Percentiles rank a stretch among this genome's conserved stretches.
These are phyloP conservation scores for Meripilus lineatus DNA, from an alignment of 1,284 basidiomycete genomes.

Conservation along the genomic window DNA sequence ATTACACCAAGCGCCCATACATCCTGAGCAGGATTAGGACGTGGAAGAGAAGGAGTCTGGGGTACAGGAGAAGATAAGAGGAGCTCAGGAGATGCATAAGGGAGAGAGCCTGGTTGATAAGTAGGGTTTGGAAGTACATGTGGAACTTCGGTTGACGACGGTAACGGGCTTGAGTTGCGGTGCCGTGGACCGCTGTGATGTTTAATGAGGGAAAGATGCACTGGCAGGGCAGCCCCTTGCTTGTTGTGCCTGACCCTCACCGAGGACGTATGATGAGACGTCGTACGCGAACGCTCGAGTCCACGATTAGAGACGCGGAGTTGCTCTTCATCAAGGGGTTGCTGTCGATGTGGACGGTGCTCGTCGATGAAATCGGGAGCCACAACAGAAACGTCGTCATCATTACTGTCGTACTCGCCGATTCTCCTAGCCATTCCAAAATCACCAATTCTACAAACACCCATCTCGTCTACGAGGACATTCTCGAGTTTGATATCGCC, in stretches of 20 bases:
- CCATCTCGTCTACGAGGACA: conserved; percentile 84
- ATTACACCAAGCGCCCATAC: conserved; percentile 92
- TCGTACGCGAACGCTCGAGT: conserved; percentile 8
- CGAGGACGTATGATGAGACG: neutral
- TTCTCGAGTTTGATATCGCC: conserved; percentile 97
- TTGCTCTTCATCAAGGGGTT: conserved; percentile 1
- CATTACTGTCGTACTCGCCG: conserved; percentile 44
- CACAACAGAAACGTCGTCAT: conserved; percentile 15
- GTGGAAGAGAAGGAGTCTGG: conserved; percentile 24
- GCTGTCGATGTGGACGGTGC: conserved; percentile 22
- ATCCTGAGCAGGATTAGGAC: conserved; percentile 71
- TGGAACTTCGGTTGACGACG: conserved; percentile 23
- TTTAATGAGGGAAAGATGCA: conserved; percentile 32
- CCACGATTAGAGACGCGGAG: neutral
- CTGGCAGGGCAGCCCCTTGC: conserved; percentile 19
- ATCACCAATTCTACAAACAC: conserved; percentile 76
- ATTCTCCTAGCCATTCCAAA: conserved; percentile 77
- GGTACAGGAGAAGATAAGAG: too few species aligned
- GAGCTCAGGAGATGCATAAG: conserved; percentile 86
- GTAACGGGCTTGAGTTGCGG: conserved; percentile 54
- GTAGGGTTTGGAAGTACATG: conserved; percentile 26
- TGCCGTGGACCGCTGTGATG: conserved; percentile 42
- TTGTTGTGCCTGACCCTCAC: conserved; percentile 16
- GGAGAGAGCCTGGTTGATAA: conserved; percentile 82
- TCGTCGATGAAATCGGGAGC: conserved; percentile 9